These are phyloP conservation scores for Lojkania enalia DNA, from an alignment of 2,329 filamentous ascomycete genomes.

Conservation along the genomic window DNA sequence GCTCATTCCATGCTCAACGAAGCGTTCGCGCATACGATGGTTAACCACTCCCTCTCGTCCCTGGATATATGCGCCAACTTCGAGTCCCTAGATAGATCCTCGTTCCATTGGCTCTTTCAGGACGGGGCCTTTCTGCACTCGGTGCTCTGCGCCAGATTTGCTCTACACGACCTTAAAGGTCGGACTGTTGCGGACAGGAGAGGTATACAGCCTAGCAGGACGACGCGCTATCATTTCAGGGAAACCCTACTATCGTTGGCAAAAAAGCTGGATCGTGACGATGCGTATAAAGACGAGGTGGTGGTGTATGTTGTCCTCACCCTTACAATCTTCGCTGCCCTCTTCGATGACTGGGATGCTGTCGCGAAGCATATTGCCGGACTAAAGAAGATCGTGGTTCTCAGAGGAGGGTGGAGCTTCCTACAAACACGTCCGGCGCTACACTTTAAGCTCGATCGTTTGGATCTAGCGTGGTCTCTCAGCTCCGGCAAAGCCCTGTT, in stretches of 20 bases:
- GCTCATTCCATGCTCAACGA: no score
- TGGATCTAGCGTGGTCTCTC: conserved; percentile 3
- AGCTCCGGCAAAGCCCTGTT: neutral
- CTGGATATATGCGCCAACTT: conserved; percentile 16
- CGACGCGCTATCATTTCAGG: conserved; percentile 13
- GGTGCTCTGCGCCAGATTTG: conserved; percentile 12
- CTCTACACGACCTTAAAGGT: conserved; percentile 18
- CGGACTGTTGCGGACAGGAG: conserved; percentile 6
- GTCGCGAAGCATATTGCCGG: conserved; percentile 17
- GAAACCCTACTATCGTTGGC: conserved; percentile 14
- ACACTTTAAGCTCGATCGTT: conserved; percentile 24
- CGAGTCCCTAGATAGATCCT: conserved; percentile 7
- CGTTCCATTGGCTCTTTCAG: conserved; percentile 11
- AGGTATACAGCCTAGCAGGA: conserved; percentile 10
- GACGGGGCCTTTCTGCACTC: conserved; percentile 18
- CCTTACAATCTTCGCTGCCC: conserved; percentile 15
- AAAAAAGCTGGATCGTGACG: conserved; percentile 7
- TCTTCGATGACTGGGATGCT: conserved; percentile 16
- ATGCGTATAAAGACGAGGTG: conserved; percentile 14
- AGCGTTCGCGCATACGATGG: neutral
- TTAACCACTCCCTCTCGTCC: conserved; percentile 9
- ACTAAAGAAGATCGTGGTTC: conserved; percentile 15
- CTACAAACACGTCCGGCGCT: conserved; percentile 12
- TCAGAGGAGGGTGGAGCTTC: conserved; percentile 14
- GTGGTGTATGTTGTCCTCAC: conserved; percentile 18